phyloP scores from a whole-genome alignment of 345 rosid species.

The Lumnitzera racemosa region DNA sequence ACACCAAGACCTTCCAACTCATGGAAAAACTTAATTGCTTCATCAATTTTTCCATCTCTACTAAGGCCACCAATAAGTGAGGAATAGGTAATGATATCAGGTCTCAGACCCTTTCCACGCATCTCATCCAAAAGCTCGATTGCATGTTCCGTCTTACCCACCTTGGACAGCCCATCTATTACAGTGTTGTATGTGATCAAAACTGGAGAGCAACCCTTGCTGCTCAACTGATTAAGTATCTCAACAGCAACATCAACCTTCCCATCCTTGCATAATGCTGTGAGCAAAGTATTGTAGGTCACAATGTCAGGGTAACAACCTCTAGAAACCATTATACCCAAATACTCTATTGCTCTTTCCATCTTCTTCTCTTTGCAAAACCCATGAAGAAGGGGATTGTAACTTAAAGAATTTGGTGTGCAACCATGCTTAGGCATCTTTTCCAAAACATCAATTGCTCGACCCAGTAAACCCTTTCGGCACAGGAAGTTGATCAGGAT shows the following conservation, averaged over 20 bases:
- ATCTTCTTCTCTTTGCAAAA: conserved; percentile 86
- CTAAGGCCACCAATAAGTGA: conserved; percentile 80
- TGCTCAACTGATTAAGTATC: conserved; percentile 67
- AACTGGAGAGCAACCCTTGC: conserved; percentile 78
- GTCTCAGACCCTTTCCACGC: conserved; percentile 65
- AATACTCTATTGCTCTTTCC: conserved; percentile 72
- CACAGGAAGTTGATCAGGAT: conserved; percentile 87
- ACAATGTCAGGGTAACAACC: conserved; percentile 93
- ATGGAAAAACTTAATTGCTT: conserved; percentile 64
- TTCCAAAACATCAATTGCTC: conserved; percentile 75
- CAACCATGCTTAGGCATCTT: conserved; percentile 84
- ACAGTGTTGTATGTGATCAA: conserved; percentile 76
- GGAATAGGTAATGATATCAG: conserved; percentile 64
- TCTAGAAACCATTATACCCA: conserved; percentile 77
- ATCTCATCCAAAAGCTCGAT: conserved; percentile 60
- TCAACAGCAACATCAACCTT: conserved; percentile 84
- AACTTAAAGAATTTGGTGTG: conserved; percentile 70
- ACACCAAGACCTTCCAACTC: conserved; percentile 64
- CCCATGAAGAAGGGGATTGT: conserved; percentile 76
- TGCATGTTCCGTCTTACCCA: conserved; percentile 73
- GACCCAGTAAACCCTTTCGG: conserved; percentile 63
- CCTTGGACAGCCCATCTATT: conserved; percentile 74
- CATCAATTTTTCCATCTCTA: conserved; percentile 76
- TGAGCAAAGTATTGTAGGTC: conserved; percentile 77
- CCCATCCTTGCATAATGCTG: conserved; percentile 81